Percentiles rank a stretch among this genome's conserved stretches.
These are phyloP conservation scores for Calamus simplicifolius DNA, from an alignment of 176 grass and related monocot genomes.

Conservation along the genomic window DNA sequence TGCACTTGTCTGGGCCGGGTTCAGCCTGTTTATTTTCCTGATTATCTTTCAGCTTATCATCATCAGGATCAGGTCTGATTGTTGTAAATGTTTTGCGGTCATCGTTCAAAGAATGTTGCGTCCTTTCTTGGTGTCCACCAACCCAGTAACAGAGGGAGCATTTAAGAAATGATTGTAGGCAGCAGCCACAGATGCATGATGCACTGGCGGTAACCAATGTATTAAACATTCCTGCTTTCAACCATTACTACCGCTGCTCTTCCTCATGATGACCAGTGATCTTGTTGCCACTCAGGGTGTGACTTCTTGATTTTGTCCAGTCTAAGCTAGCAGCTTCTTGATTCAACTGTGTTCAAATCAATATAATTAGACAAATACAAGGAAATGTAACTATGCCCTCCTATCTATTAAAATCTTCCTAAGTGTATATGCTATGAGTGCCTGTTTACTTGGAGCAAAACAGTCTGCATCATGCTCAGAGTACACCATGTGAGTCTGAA, in stretches of 20 bases:
- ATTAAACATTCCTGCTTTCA: conserved; percentile 45
- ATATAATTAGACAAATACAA: not conserved
- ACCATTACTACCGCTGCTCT: conserved; percentile 28
- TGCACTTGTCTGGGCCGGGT: no score
- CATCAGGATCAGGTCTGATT: conserved; percentile 32
- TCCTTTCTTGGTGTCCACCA: conserved; percentile 12
- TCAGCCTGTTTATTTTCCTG: no score
- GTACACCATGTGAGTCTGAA: conserved; percentile 91
- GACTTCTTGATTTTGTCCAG: conserved; percentile 84
- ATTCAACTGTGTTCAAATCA: conserved; percentile 45
- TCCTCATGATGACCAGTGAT: conserved; percentile 49
- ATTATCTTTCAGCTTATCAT: not conserved
- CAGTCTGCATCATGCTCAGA: conserved; percentile 35
- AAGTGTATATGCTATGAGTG: conserved; percentile 11
- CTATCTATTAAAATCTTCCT: not conserved
- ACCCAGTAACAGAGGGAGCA: conserved; percentile 12
- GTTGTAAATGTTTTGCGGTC: conserved; percentile 1
- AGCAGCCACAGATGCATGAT: conserved; percentile 60
- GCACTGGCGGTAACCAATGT: conserved; percentile 34
- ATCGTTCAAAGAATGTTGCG: conserved; percentile 10
- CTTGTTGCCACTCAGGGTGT: conserved; percentile 59
- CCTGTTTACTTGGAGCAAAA: conserved; percentile 73
- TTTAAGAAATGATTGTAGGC: conserved; percentile 55
- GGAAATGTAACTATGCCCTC: not conserved
- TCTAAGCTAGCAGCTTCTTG: conserved; percentile 71